Evolutionary conservation across 768 basidiomycete genomes (phyloP), one percentile per base, ranked within the genome.

Genomic region (Trametes cingulata): DNA sequence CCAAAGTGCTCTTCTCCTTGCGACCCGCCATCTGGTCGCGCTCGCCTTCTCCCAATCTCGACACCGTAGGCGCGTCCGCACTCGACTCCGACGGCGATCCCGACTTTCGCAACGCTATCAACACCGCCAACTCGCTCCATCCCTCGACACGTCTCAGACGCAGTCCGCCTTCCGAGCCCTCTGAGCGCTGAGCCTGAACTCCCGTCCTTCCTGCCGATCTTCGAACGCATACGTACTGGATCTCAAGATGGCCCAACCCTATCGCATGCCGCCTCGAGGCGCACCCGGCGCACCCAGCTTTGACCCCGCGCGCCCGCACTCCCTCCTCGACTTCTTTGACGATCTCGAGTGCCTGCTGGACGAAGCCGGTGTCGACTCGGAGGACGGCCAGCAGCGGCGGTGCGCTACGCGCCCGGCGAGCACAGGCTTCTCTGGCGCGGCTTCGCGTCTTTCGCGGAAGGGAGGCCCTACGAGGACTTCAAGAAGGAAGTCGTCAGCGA

Each of bases 401-500:
- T 61, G 1, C 53, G 60, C 19, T 61, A 61, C 35, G 54, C 60
- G 0, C 60, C 53, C 0, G 24, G n/a, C 41, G 19, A 27, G 10
- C 35, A 51, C 13, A 61, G 56, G 24, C 10, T 20, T 0, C 40
- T 61, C 0, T 61, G 60, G 60, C 47, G 54, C 6, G 6, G 12
- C 8, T 51, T 51, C 17, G n/a, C 47, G 1, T n/a, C 33, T 1
- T 42, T n/a, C 41, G 27, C 10, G 9, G 49, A 42, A 15, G 24
- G 15, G 2, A 22, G 33, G 33, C 52, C 63, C 20, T 73, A 62
- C 48, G 59, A 64, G 9, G 56, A 63, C 0, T 70, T 72, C 57
- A 71, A 67, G 50, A 43, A 65, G 1, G 65, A 58, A 0, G 64
- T 73, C 1, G 41, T 65, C 25, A 65, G 66, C 6, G 59, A 68